Evolutionary conservation across 1,284 basidiomycete species (phyloP).

Genomic region (Phellopilus nigrolimitatus): DNA sequence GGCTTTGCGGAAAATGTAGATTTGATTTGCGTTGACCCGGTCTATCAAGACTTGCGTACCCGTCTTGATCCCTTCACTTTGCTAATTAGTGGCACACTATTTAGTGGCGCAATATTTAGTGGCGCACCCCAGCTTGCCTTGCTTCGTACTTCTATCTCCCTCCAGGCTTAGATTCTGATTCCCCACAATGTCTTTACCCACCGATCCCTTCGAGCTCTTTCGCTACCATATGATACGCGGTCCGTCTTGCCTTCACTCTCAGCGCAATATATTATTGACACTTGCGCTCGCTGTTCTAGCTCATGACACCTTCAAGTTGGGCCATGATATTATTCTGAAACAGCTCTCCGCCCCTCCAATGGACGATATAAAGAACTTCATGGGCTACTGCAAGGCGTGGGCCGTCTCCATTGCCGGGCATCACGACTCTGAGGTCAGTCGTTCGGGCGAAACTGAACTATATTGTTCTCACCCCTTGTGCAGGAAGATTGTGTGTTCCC

Average conservation of each 20-base stretch:
- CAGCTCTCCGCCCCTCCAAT: slow-evolving; percentile 33
- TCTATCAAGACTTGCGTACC: too few species aligned
- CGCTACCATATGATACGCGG: slow-evolving; percentile 26
- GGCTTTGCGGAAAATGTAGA: too few species aligned
- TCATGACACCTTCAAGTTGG: slow-evolving; percentile 32
- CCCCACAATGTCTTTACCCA: too few species aligned
- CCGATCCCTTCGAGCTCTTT: slow-evolving; percentile 22
- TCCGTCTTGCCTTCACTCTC: slow-evolving; percentile 5
- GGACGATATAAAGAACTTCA: slow-evolving; percentile 35
- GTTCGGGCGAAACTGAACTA: background rate
- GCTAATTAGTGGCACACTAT: too few species aligned
- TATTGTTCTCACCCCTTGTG: background rate
- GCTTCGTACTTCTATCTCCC: too few species aligned
- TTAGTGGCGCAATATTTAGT: too few species aligned
- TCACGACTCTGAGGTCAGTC: slow-evolving; percentile 31
- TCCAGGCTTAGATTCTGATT: too few species aligned
- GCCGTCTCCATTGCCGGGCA: slow-evolving; percentile 29
- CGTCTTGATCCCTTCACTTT: too few species aligned
- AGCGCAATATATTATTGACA: background rate
- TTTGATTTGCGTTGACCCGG: too few species aligned
- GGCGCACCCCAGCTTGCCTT: too few species aligned
- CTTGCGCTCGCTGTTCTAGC: slow-evolving; percentile 22
- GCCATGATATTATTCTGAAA: slow-evolving; percentile 31
- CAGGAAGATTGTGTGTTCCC: slow-evolving; percentile 34
- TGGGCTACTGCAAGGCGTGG: slow-evolving; percentile 39